These are phyloP conservation scores for Noccaea bulbosa DNA, from an alignment of 345 rosid species.

Conservation along the genomic window DNA sequence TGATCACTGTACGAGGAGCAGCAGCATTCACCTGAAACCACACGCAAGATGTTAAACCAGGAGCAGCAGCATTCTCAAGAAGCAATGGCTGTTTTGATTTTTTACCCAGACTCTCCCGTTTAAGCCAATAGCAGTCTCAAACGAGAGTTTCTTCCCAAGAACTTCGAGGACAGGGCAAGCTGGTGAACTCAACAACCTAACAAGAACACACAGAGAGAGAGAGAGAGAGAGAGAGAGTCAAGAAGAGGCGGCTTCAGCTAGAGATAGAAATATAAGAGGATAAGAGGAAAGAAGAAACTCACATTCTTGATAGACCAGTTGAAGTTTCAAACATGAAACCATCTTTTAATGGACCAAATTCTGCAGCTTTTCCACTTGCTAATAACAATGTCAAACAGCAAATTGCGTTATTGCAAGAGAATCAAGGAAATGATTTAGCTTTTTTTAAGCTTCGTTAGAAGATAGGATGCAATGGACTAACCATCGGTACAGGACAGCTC, in stretches of 20 bases:
- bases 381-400: no score
- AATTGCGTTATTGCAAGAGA: no score
- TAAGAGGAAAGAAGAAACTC: conserved; percentile 2
- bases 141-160: conserved; percentile 77
- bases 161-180: conserved; percentile 77
- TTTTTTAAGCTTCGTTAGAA: no score
- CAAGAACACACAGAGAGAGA: no score
- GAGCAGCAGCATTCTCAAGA: conserved; percentile 41
- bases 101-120: conserved; percentile 82
- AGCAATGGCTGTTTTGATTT: no score
- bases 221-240: no score
- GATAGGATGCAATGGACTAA: conserved; percentile 35
- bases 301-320: conserved; percentile 83
- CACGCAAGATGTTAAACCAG: conserved; percentile 10
- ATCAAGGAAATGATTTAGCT: no score
- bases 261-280: no score
- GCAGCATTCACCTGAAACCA: conserved; percentile 5
- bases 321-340: conserved; percentile 88
- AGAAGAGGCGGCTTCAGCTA: no score
- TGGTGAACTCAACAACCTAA: conserved; percentile 76
- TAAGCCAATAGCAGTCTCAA: conserved; percentile 76
- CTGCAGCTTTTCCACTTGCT: conserved; percentile 86
- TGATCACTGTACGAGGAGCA: conserved; percentile 61
- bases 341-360: conserved; percentile 71
- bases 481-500: conserved; percentile 81